Evolutionary conservation across 495 filamentous ascomycete genomes (phyloP), one percentile per base, ranked within the genome.

Genomic region (Podospora pseudoanserina): DNA sequence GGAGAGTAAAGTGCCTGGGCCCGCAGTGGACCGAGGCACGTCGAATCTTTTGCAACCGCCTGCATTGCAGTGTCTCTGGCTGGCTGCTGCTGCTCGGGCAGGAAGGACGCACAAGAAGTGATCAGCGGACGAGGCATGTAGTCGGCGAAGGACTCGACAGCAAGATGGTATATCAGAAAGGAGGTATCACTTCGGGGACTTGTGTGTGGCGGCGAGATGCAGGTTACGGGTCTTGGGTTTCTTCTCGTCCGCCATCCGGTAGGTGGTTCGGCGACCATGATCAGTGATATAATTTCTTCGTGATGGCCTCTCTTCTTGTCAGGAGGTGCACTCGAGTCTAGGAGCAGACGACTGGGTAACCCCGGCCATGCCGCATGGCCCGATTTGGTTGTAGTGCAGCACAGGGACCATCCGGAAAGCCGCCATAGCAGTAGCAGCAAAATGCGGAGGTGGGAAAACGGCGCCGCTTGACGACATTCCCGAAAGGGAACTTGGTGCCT

Each of bases 381-480:
- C 70, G 75, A 77, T 77, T 70, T 72, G 70, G 74, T 71, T 23
- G 67, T 65, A 70, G 71, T 62, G 71, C 71, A 68, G 65, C 16
- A 30, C 70, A 72, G 67, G 64, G 67, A 68, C 54, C 56, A 61
- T 58, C 64, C 55, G 66, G 32, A 62, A 60, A 60, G n/a, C 58
- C 59, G 28, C 53, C 63, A 70, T 68, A 34, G 62, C 56, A 64
- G 55, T 26, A 30, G 49, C 32, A 54, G 62, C n/a, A 58, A 66
- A 72, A 72, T 72, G 74, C 73, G 76, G 76, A 78, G 76, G 71
- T 60, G 64, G 69, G 64, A 73, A 71, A 73, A 73, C 71, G 70
- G 72, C 72, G 73, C 72, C 71, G 69, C 67, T 71, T 66, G 71
- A 70, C 73, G 74, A 78, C 74, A 73, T 75, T 72, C 72, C 74